Evolutionary conservation across 441 rosid species (phyloP), one percentile per base, ranked within the genome.

Genomic region (Pelargonium fulgidum): DNA sequence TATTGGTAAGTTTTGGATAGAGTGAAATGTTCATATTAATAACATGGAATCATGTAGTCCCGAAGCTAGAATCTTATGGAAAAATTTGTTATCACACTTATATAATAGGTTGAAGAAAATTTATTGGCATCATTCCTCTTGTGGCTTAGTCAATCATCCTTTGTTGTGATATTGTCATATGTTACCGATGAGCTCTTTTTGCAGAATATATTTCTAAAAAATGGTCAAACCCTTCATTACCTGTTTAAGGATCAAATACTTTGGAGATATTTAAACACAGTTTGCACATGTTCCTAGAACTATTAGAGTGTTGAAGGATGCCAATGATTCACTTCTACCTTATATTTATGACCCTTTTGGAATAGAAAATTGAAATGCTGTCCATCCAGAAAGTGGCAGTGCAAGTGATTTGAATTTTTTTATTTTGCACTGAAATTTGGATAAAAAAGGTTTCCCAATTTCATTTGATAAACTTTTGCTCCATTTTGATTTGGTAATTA

Each of bases 1-100:
- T 64, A 81, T 92, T 75, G 96, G 98, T 90, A 77, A 82, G 84
- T 68, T 74, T 44, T 79, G 33, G 33, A 44, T 54, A 7, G 65
- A 65, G 64, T 68, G 45, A 62, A 13, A 20, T 70, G 16, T 62
- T 47, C 22, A 33, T 64, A 11, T 44, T 74, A 45, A 11, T 45
- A 12, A 12, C 13, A 45, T 45, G n/a, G n/a, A 45, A 2, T 12
- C 50, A 10, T 12, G n/a, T 45, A 45, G 47, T 7, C 47, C 47
- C 47, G 9, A 42, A 42, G 47, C 47, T 42, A 10, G 50, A 45
- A 9, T 12, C 26, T 12, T 59, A 22, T 22, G 64, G 64, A 61
- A 61, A 24, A 7, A 24, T 61, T 20, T 61, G 16, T 24, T 61
- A 19, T 59, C 33, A 61, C 12, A 61, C 64, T 24, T 61, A 14